Evolutionary conservation across 176 grass and related monocot genomes (phyloP).

Genomic region (Pontederia crassipes): DNA sequence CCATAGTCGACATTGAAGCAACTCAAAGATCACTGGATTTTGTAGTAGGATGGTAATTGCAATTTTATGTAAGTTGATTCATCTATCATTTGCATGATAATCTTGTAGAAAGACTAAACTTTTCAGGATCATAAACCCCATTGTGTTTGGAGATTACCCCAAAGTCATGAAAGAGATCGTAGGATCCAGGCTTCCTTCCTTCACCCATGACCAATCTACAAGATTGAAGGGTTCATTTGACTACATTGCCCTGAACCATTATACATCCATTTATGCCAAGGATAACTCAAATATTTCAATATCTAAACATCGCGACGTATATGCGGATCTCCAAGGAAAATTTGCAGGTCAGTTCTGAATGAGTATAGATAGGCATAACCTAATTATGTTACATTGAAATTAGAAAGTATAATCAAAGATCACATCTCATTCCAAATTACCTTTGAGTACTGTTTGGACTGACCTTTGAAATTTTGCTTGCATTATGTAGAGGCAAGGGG

Average conservation of each 20-base stretch:
- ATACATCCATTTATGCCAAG: neutral
- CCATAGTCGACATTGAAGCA: no score
- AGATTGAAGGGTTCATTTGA: slow-evolving; percentile 46
- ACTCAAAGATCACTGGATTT: no score
- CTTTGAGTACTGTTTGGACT: no score
- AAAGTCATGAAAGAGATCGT: slow-evolving; percentile 51
- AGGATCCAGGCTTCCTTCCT: slow-evolving; percentile 37
- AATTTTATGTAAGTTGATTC: no score
- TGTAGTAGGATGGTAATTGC: no score
- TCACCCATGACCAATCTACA: slow-evolving; percentile 39
- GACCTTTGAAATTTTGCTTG: no score
- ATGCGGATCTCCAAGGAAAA: neutral
- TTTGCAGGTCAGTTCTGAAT: neutral
- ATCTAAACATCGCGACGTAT: neutral
- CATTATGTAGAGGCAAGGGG: neutral
- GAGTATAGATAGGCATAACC: neutral
- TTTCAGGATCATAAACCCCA: slow-evolving; percentile 47
- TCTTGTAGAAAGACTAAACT: no score
- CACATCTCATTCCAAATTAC: no score
- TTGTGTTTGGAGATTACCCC: slow-evolving; percentile 76
- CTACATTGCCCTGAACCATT: slow-evolving; percentile 56
- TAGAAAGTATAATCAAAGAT: neutral
- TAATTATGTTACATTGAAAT: neutral
- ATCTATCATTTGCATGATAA: no score
- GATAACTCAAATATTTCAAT: neutral